Conservation (phyloP, 768 basidiomycete genomes). For the Clathrus columnatus region DNA sequence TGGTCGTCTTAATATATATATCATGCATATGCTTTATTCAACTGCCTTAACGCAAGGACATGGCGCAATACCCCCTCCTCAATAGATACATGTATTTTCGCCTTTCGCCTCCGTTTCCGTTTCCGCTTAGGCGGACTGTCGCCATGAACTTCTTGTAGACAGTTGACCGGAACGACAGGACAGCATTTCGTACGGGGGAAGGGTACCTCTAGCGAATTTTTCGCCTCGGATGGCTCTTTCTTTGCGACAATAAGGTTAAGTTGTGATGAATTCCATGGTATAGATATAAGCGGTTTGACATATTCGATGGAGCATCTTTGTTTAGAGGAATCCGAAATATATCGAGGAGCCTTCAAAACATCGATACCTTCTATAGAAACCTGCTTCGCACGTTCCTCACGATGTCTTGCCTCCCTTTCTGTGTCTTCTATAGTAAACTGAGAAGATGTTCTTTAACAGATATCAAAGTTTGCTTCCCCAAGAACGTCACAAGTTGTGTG, state of each 20-base stretch:
- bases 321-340: not conserved
- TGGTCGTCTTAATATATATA: too few species aligned
- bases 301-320: not conserved
- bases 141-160: not conserved
- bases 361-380: not conserved
- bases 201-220: not conserved
- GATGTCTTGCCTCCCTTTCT: not conserved
- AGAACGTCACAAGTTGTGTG: not conserved
- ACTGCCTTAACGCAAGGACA: too few species aligned
- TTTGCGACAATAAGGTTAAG: not conserved
- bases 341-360: not conserved
- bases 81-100: not conserved
- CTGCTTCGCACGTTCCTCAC: not conserved
- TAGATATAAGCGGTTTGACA: not conserved
- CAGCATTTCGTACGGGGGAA: not conserved
- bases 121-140: not conserved
- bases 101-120: not conserved
- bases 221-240: not conserved
- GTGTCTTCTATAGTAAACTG: not conserved
- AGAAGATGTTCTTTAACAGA: not conserved
- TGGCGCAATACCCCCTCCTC: not conserved
- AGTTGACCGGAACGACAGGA: not conserved
- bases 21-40: too few species aligned
- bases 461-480: not conserved
- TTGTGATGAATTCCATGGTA: not conserved